A percentile compares a stretch with the other conserved stretches of the same genome.
Conservation (phyloP, 192 early-diverging fungal genomes). For the Piromyces finnis region DNA sequence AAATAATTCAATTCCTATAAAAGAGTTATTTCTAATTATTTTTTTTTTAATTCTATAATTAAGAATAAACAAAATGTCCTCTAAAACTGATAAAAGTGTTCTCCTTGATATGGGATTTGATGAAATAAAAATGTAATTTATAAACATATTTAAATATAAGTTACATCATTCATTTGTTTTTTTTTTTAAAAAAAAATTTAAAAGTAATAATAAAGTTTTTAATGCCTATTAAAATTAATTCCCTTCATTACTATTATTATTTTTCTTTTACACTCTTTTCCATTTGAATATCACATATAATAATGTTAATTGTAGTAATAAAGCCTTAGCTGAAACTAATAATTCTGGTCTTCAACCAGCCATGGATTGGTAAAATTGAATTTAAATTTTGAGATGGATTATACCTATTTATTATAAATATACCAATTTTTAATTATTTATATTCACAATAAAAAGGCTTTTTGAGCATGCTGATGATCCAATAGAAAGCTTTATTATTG, state of each 20-base stretch:
- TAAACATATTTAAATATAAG: no score
- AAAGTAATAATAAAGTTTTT: no score
- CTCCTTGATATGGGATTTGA: slow-evolving; percentile 53
- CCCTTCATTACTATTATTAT: background rate
- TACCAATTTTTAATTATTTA: background rate
- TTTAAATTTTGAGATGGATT: background rate
- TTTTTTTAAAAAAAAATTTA: no score
- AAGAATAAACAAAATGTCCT: no score
- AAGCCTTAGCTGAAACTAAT: slow-evolving; percentile 49
- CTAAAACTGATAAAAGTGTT: slow-evolving; percentile 21
- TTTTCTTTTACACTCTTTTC: background rate
- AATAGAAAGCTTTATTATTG: slow-evolving; percentile 20
- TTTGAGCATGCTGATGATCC: slow-evolving; percentile 54
- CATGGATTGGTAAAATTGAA: slow-evolving; percentile 54
- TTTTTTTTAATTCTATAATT: no score
- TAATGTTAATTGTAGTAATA: slow-evolving; percentile 5
- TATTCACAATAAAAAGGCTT: slow-evolving; percentile 22
- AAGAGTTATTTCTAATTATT: no score
- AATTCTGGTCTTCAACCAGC: slow-evolving; percentile 63
- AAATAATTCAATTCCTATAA: no score
- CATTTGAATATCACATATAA: no score
- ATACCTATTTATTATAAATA: no score
- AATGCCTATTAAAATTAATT: no score
- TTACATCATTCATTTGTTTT: no score
- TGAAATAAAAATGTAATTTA: slow-evolving; percentile 32